Evolutionary conservation across 352 stramenopile species (phyloP).

Genomic region (Pythium phragmitis): DNA sequence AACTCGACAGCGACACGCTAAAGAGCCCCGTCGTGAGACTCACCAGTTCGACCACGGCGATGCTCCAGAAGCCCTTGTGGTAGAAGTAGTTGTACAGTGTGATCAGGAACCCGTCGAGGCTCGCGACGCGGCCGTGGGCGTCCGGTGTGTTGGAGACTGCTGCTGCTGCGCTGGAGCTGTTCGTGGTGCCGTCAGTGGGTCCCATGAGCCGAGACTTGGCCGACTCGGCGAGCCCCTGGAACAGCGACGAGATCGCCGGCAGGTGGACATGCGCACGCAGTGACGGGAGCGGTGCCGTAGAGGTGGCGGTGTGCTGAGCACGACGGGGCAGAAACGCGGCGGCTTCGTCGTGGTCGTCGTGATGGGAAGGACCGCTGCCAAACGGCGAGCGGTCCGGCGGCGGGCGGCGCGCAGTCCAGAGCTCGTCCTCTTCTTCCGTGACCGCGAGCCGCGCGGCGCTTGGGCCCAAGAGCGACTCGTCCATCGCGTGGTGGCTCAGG

Average conservation of each 20-base stretch:
- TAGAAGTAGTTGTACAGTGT: constrained; percentile 95
- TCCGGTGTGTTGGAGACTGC: constrained; percentile 59
- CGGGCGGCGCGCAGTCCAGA: constrained; percentile 65
- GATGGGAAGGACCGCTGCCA: constrained; percentile 3
- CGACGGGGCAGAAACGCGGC: constrained; percentile 19
- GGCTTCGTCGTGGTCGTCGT: constrained; percentile 14
- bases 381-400: constrained; percentile 40
- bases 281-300: constrained; percentile 45
- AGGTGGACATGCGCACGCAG: constrained; percentile 71
- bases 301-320: not conserved
- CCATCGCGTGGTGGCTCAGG: constrained; percentile 32
- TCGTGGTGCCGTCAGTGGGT: not conserved
- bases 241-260: constrained; percentile 74
- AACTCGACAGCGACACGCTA: constrained; percentile 93
- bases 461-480: constrained; percentile 60
- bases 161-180: not conserved
- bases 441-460: constrained; percentile 26
- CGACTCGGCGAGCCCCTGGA: constrained; percentile 63
- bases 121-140: constrained; percentile 64
- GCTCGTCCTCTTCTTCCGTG: constrained; percentile 69
- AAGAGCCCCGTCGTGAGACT: constrained; percentile 94
- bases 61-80: constrained; percentile 91
- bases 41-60: constrained; percentile 88
- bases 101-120: constrained; percentile 91
- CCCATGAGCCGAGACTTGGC: constrained; percentile 40